Percentiles rank a stretch among this genome's conserved stretches.
phyloP scores from a whole-genome alignment of 2,329 filamentous ascomycete genomes.

The Chaetothyriales sp. region DNA sequence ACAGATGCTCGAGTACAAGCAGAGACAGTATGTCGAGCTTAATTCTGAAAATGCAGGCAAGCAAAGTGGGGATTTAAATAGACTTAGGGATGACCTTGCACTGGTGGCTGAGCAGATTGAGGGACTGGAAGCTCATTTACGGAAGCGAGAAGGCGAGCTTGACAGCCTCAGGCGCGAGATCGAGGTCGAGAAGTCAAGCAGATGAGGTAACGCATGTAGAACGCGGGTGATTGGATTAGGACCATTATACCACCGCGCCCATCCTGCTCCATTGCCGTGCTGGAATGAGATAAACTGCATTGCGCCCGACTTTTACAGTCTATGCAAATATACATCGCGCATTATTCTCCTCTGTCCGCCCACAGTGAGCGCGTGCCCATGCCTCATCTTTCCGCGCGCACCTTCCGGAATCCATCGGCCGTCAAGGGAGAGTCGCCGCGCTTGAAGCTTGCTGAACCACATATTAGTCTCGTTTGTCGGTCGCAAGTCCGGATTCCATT shows the following conservation, averaged over 20 bases:
- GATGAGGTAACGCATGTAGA: constrained; percentile 14
- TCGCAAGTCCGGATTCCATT: constrained; percentile 3
- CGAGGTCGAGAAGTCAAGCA: constrained; percentile 61
- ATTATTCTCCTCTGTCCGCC: neutral
- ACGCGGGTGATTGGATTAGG: neutral
- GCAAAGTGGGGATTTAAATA: constrained; percentile 57
- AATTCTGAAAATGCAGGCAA: constrained; percentile 48
- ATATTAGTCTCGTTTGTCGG: neutral
- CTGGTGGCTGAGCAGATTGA: constrained; percentile 92
- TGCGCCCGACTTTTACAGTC: neutral
- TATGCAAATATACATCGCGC: constrained; percentile 5
- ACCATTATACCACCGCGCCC: neutral
- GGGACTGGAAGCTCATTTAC: constrained; percentile 68
- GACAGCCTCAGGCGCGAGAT: constrained; percentile 66
- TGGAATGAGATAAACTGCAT: neutral
- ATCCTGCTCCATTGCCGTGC: neutral
- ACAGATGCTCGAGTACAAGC: constrained; percentile 88
- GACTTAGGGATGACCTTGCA: constrained; percentile 69
- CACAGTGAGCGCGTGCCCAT: neutral
- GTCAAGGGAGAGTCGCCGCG: constrained; percentile 12
- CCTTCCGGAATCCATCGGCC: constrained; percentile 17
- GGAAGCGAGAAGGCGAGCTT: constrained; percentile 58
- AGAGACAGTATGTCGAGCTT: constrained; percentile 54
- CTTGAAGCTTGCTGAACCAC: constrained; percentile 16
- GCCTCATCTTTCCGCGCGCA: constrained; percentile 15